Evolutionary conservation across 176 grass and related monocot genomes (phyloP).

Genomic region (Avena eriantha): DNA sequence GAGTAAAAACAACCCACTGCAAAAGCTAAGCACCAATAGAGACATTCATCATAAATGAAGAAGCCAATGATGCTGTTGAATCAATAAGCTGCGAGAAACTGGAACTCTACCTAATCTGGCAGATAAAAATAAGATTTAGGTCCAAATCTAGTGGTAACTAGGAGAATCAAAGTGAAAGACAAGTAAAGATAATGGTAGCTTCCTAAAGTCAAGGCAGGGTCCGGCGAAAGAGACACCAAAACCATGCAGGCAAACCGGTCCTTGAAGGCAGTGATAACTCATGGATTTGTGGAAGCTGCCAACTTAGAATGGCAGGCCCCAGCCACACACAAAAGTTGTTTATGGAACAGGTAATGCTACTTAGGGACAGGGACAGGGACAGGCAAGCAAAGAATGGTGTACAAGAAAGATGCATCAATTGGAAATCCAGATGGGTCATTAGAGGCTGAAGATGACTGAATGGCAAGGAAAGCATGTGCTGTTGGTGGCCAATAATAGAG

Average conservation of each 20-base stretch:
- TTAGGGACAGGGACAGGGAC: constrained; percentile 48
- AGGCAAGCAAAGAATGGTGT: constrained; percentile 55
- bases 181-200: constrained; percentile 53
- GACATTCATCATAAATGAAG: constrained; percentile 11
- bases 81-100: neutral
- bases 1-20: neutral
- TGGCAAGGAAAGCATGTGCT: constrained; percentile 61
- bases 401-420: constrained; percentile 58
- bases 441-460: constrained; percentile 45
- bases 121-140: constrained; percentile 30
- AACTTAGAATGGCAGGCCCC: constrained; percentile 48
- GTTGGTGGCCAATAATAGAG: constrained; percentile 62
- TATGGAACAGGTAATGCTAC: constrained; percentile 50
- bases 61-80: constrained; percentile 33
- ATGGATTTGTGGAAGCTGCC: constrained; percentile 57
- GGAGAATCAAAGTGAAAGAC: constrained; percentile 39
- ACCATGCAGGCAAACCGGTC: constrained; percentile 36
- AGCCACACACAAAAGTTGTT: constrained; percentile 60
- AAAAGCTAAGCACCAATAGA: constrained; percentile 19
- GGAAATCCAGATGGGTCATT: constrained; percentile 53
- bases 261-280: constrained; percentile 29
- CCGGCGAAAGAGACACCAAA: constrained; percentile 51
- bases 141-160: constrained; percentile 42
- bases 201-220: constrained; percentile 64
- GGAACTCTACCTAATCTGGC: constrained; percentile 1